Conservation (phyloP, 2,329 filamentous ascomycete genomes). For the Trichoderma koningii region DNA sequence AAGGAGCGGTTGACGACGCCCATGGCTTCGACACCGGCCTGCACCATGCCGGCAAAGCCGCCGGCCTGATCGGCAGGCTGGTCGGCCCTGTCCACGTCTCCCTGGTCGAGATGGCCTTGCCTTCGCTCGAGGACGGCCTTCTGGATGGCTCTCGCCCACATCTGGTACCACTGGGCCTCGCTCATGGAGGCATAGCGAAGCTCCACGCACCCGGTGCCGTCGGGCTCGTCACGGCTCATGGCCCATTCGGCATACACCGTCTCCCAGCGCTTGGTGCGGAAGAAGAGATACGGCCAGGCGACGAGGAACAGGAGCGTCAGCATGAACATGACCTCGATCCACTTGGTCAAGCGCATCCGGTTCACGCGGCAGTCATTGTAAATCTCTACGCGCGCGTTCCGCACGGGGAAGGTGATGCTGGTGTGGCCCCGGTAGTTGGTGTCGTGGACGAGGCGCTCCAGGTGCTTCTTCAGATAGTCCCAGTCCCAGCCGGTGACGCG, state of each 20-base stretch:
- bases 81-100: slow-evolving; percentile 52
- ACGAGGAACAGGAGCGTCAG: slow-evolving; percentile 69
- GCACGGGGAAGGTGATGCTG: slow-evolving; percentile 59
- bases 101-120: slow-evolving; percentile 57
- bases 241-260: slow-evolving; percentile 64
- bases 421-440: slow-evolving; percentile 70
- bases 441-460: slow-evolving; percentile 59
- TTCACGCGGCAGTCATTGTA: slow-evolving; percentile 66
- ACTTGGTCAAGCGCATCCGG: slow-evolving; percentile 63
- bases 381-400: slow-evolving; percentile 59
- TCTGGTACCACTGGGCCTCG: slow-evolving; percentile 62
- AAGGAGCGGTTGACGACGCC: slow-evolving; percentile 55
- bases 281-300: slow-evolving; percentile 69
- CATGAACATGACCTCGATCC: slow-evolving; percentile 66
- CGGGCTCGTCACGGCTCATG: slow-evolving; percentile 36
- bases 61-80: slow-evolving; percentile 41
- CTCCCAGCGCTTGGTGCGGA: slow-evolving; percentile 67
- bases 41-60: slow-evolving; percentile 48
- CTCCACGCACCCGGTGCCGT: slow-evolving; percentile 38
- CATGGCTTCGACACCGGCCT: slow-evolving; percentile 54
- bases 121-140: slow-evolving; percentile 60
- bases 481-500: slow-evolving; percentile 63
- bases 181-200: slow-evolving; percentile 56
- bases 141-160: slow-evolving; percentile 63
- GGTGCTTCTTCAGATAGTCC: slow-evolving; percentile 50